Evolutionary conservation across 139 green algal genomes (phyloP).

Genomic region (Spirogloea muscicola): DNA sequence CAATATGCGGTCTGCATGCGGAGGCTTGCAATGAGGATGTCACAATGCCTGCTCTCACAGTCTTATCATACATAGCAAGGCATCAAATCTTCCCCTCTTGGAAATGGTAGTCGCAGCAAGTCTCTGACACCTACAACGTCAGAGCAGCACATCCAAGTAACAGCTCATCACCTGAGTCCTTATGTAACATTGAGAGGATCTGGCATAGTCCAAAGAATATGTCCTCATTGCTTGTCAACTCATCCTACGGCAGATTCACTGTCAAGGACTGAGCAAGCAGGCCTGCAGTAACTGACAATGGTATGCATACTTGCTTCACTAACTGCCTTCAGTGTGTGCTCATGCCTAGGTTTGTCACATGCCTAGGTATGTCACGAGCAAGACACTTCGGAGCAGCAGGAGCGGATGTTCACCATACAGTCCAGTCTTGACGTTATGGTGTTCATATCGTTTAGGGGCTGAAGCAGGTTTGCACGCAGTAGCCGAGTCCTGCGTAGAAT

Average conservation of each 20-base stretch:
- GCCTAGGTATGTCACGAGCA: too few relatives aligned
- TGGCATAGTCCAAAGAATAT: constrained; percentile 23
- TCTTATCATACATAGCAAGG: neutral
- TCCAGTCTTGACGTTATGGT: constrained; percentile 66
- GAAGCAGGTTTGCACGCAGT: constrained; percentile 76
- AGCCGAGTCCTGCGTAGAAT: constrained; percentile 48
- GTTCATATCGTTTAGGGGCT: constrained; percentile 71
- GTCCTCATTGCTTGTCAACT: constrained; percentile 49
- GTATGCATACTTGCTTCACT: too few relatives aligned
- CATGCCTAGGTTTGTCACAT: too few relatives aligned
- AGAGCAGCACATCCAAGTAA: constrained; percentile 4
- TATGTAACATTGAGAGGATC: constrained; percentile 36
- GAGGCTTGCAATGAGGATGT: neutral
- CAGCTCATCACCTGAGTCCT: constrained; percentile 32
- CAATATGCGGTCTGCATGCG: constrained; percentile 29
- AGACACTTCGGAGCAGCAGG: neutral
- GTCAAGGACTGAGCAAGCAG: constrained; percentile 46
- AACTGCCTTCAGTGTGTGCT: too few relatives aligned
- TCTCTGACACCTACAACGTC: neutral
- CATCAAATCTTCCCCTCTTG: neutral
- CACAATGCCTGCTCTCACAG: neutral
- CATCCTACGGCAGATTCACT: constrained; percentile 56
- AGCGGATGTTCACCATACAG: constrained; percentile 28
- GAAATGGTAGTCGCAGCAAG: too few relatives aligned
- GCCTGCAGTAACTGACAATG: neutral